Evolutionary conservation across 345 rosid species (phyloP).

Genomic region (Citrus unshiu): DNA sequence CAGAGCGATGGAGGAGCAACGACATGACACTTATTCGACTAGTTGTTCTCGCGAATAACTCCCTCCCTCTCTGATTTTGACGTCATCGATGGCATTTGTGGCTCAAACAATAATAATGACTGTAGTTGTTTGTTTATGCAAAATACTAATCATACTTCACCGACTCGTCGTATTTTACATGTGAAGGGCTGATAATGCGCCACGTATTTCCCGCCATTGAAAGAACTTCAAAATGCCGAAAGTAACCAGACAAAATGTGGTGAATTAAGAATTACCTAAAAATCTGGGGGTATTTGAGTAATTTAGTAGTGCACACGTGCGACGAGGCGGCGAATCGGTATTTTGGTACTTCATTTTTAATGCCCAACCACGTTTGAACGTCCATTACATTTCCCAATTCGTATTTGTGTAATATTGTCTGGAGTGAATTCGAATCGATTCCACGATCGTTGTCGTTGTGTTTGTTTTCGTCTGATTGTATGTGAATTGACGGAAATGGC

Average conservation of each 20-base stretch:
- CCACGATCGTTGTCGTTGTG: slow-evolving; percentile 10
- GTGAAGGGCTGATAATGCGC: not conserved
- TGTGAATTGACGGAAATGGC: slow-evolving; percentile 39
- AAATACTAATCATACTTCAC: not conserved
- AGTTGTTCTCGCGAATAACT: not conserved
- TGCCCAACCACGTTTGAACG: not conserved
- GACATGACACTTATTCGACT: not conserved
- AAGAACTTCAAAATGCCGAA: not conserved
- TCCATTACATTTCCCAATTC: not conserved
- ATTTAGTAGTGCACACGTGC: not conserved
- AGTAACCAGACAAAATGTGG: not conserved
- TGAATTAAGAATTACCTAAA: too few species aligned
- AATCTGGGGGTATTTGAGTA: not conserved
- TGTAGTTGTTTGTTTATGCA: not conserved
- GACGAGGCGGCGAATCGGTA: not conserved
- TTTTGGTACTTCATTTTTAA: not conserved
- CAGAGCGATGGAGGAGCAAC: not conserved
- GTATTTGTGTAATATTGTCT: not conserved
- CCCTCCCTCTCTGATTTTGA: not conserved
- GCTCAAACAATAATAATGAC: too few species aligned
- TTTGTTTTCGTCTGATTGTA: slow-evolving; percentile 4
- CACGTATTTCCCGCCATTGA: slow-evolving; percentile 13
- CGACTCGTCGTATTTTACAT: not conserved
- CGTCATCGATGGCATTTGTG: too few species aligned
- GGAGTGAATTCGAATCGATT: not conserved